Evolutionary conservation across 1,284 basidiomycete genomes (phyloP), one percentile per base, ranked within the genome.

Genomic region (Moesziomyces sp.): DNA sequence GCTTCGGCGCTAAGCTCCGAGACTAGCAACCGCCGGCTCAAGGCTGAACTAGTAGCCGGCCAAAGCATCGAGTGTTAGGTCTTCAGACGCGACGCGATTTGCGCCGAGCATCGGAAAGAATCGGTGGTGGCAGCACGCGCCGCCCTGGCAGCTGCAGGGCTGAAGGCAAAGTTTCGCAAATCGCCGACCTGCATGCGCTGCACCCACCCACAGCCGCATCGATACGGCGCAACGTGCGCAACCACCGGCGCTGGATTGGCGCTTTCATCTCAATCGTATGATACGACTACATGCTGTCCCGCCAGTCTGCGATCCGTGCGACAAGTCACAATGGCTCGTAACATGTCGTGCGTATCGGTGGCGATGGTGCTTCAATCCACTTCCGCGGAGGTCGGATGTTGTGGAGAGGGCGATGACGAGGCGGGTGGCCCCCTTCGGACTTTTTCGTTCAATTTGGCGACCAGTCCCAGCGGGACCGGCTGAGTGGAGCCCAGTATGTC

Each of bases 131-230:
- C 14, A 40, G 38, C 38, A 18, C 16, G 14, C 38, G 38, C 38
- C 16, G 18, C 16, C 18, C 16, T 40, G 38, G 38, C 16, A 18
- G 38, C 38, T 40, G 38, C 38, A 40, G 38, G 38, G 38, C n/a
- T 40, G 38, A 40, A 51, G 16, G 26, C 35, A 61, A 50, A 61
- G 51, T 61, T 61, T 48, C 26, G 26, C 11, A 48, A 38, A 21
- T 40, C 52, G 34, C 47, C 52, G 58, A 61, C 38, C 23, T 61
- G 58, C 58, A 57, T 48, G 9, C 10, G 14, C 11, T 18, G 21
- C 13, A 40, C 48, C 34, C 30, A 34, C 6, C 16, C 38, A 40
- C 14, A 16, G 38, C 38, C 38, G 16, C 38, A 40, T 40, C 38
- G 38, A 40, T 40, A 40, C 10, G 2, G 11, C 11, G 30, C 30